These are phyloP conservation scores for Arthrobotrys iridis DNA, from an alignment of 2,329 filamentous ascomycete genomes.

Conservation along the genomic window DNA sequence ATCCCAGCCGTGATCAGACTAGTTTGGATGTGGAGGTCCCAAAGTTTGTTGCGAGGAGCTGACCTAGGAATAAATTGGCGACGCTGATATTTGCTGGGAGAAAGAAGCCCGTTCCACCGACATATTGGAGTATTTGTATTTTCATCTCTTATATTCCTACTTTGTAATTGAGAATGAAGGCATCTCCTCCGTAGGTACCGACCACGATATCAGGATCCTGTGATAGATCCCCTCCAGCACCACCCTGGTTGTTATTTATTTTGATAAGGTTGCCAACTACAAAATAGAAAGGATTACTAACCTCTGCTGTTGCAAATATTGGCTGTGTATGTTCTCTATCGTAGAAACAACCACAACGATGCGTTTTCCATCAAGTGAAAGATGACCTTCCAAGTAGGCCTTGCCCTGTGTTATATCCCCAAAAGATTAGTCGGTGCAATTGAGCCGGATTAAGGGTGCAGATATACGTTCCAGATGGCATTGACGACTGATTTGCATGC, in stretches of 20 bases:
- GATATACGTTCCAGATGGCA: conserved; percentile 50
- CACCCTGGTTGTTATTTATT: conserved; percentile 1
- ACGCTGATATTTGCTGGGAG: not conserved
- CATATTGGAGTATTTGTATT: conserved; percentile 43
- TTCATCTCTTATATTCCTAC: conserved; percentile 56
- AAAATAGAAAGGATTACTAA: conserved; percentile 41
- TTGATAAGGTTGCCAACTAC: conserved; percentile 29
- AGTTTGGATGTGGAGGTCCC: not conserved
- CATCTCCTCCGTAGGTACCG: conserved; percentile 23
- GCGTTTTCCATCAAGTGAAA: not conserved
- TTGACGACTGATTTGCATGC: conserved; percentile 52
- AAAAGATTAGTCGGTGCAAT: not conserved
- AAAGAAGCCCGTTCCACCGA: conserved; percentile 4
- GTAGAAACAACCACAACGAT: conserved; percentile 3
- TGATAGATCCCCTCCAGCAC: not conserved
- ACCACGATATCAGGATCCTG: conserved; percentile 38
- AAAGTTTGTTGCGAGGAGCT: not conserved
- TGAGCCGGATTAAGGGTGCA: conserved; percentile 10
- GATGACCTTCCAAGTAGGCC: not conserved
- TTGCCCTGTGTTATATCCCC: conserved; percentile 11
- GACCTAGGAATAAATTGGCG: conserved; percentile 5
- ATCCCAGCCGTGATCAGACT: conserved; percentile 1
- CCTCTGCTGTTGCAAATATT: not conserved
- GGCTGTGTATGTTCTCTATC: not conserved
- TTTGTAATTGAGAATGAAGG: conserved; percentile 55